Evolutionary conservation across 1,284 basidiomycete genomes (phyloP).

Genomic region (Sanguinoderma infundibulare): DNA sequence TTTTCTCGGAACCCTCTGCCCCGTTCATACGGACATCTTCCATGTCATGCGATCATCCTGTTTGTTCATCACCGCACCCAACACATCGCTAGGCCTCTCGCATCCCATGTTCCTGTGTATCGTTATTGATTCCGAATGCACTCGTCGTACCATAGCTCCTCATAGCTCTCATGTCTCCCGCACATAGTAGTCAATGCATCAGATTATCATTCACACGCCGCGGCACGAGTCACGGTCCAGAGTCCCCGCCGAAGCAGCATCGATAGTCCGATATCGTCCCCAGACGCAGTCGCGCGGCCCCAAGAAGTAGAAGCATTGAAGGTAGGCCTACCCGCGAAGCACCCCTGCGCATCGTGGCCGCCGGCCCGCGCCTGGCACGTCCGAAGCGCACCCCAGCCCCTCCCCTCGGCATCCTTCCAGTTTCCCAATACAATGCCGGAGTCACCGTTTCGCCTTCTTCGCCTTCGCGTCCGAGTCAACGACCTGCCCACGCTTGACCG

Average conservation of each 20-base stretch:
- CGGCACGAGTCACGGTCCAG: not conserved
- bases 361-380: too few relatives aligned
- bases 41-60: not conserved
- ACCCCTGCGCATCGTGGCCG: too few relatives aligned
- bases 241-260: not conserved
- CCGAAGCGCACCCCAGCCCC: too few relatives aligned
- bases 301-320: not conserved
- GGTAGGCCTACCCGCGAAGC: not conserved
- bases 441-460: constrained; percentile 48
- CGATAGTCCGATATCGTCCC: not conserved
- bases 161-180: not conserved
- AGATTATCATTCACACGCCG: not conserved
- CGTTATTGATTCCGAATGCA: not conserved
- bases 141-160: too few relatives aligned
- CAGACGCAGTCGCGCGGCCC: not conserved
- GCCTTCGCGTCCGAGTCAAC: constrained; percentile 36
- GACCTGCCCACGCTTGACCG: constrained; percentile 28
- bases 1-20: not conserved
- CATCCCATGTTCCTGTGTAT: not conserved
- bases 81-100: not conserved
- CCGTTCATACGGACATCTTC: not conserved
- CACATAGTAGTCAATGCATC: not conserved
- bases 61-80: not conserved
- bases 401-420: too few relatives aligned
- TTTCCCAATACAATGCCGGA: too few relatives aligned